Conservation (phyloP, 208 protist species). For the Trypanosoma avium region DNA sequence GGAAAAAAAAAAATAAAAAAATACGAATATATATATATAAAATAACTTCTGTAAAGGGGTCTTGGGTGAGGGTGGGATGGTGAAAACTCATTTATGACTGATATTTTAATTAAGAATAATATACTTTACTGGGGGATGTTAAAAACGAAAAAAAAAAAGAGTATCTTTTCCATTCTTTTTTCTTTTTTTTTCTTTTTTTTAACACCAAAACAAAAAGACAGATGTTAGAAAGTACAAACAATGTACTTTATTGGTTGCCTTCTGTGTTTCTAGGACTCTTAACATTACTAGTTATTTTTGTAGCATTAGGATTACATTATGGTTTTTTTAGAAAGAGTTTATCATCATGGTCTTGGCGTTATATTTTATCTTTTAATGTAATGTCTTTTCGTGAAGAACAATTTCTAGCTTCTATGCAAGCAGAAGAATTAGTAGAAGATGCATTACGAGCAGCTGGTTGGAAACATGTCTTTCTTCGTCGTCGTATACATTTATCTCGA, state of each 20-base stretch:
- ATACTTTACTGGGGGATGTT: no score
- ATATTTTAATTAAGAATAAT: no score
- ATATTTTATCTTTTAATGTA: slow-evolving; percentile 33
- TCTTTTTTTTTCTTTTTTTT: background rate
- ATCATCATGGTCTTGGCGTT: slow-evolving; percentile 41
- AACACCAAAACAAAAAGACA: no score
- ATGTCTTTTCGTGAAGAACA: slow-evolving; percentile 33
- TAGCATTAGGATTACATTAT: slow-evolving; percentile 41
- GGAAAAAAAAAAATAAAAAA: no score
- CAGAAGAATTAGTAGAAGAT: slow-evolving; percentile 66
- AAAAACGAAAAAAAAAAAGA: no score
- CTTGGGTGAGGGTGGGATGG: no score
- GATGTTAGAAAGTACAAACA: slow-evolving; percentile 20
- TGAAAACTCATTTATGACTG: no score
- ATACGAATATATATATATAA: no score
- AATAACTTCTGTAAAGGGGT: no score
- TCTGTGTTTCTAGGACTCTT: slow-evolving; percentile 34
- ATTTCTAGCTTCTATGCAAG: slow-evolving; percentile 67
- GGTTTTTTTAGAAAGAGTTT: slow-evolving; percentile 54
- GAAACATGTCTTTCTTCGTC: slow-evolving; percentile 75
- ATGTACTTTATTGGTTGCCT: slow-evolving; percentile 35
- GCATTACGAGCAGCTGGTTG: slow-evolving; percentile 75
- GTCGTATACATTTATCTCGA: slow-evolving; percentile 69
- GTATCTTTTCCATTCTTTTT: no score
- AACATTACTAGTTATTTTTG: slow-evolving; percentile 33